A percentile compares a stretch with the other conserved stretches of the same genome.
These are phyloP conservation scores for Phytophthora sojae DNA, from an alignment of 352 stramenopile species.

Conservation along the genomic window DNA sequence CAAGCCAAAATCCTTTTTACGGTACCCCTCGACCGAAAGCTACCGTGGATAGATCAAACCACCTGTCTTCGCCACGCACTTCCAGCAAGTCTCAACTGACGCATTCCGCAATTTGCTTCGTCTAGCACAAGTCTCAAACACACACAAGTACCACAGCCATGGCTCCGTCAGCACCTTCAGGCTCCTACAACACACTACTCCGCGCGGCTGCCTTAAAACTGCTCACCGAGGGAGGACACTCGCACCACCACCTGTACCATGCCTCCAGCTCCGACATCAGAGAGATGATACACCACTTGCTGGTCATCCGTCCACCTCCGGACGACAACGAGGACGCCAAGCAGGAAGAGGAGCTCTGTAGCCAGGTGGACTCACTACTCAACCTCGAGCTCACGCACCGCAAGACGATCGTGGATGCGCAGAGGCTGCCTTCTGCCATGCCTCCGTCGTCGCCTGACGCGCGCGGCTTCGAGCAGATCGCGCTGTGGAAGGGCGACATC, in stretches of 20 bases:
- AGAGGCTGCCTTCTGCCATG: conserved; percentile 20
- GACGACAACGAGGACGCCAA: conserved; percentile 29
- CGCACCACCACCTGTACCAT: conserved; percentile 46
- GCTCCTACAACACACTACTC: conserved; percentile 45
- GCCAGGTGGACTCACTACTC: conserved; percentile 35
- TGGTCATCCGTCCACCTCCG: conserved; percentile 49
- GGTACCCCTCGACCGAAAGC: not conserved
- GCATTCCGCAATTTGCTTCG: conserved; percentile 30
- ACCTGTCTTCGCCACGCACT: not conserved
- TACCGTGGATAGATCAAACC: not conserved
- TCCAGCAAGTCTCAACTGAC: conserved; percentile 12
- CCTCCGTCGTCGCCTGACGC: conserved; percentile 7
- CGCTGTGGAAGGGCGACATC: conserved; percentile 77
- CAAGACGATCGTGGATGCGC: conserved; percentile 31
- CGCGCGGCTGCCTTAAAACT: conserved; percentile 38
- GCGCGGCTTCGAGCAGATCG: conserved; percentile 42
- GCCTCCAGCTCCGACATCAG: conserved; percentile 49
- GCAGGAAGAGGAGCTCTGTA: conserved; percentile 52
- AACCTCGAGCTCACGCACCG: conserved; percentile 35
- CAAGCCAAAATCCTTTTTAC: too few relatives aligned
- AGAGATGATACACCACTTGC: conserved; percentile 61
- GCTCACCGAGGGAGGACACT: conserved; percentile 48
- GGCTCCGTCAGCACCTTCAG: conserved; percentile 20
- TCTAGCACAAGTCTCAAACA: conserved; percentile 4
- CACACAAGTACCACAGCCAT: conserved; percentile 9